Evolutionary conservation across 305 asterid genomes (phyloP).

Genomic region (Coffea humblotiana): DNA sequence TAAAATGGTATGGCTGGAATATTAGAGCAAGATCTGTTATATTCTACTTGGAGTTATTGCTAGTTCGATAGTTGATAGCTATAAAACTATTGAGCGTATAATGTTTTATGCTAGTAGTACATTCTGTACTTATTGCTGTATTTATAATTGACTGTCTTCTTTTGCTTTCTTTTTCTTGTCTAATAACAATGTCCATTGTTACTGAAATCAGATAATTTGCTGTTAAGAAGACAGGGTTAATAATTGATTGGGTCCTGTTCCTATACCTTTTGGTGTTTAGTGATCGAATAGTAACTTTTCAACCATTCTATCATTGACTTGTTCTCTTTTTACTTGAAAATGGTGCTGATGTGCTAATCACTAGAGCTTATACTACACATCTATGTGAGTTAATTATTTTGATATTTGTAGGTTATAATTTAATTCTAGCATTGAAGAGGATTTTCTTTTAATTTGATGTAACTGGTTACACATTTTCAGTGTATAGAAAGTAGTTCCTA

Average conservation of each 20-base stretch:
- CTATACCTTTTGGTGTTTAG: not conserved
- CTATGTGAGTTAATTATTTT: not conserved
- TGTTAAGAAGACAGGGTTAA: not conserved
- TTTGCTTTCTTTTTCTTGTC: not conserved
- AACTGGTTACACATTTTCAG: not conserved
- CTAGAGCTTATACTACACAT: not conserved
- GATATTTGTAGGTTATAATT: not conserved
- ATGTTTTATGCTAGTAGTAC: not conserved
- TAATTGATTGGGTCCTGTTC: not conserved
- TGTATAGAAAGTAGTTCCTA: not conserved
- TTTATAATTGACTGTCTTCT: not conserved
- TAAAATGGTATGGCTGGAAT: not conserved
- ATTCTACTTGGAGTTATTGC: not conserved
- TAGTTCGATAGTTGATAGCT: not conserved
- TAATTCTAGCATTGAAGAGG: not conserved
- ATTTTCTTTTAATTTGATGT: not conserved
- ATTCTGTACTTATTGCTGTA: not conserved
- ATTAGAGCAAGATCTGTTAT: not conserved
- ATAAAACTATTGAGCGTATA: too few relatives aligned
- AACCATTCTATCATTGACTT: not conserved
- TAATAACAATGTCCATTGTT: not conserved
- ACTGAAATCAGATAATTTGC: not conserved
- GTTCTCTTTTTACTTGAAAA: not conserved
- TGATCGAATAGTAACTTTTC: not conserved
- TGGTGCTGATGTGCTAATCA: not conserved